Base-by-base conservation (phyloP, 768 basidiomycete genomes). In the Lanmaoa rubissima region DNA sequence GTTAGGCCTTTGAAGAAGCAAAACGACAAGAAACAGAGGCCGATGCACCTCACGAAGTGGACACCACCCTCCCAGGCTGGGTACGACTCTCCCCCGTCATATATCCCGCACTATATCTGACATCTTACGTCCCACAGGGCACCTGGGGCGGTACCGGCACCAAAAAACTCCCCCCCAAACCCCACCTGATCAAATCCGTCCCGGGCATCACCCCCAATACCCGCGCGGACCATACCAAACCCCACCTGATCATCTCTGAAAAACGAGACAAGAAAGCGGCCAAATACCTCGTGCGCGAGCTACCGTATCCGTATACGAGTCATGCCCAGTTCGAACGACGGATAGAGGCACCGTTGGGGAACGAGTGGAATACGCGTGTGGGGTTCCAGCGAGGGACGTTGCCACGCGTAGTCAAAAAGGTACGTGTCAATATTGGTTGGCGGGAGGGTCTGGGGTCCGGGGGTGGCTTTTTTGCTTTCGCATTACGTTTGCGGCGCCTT, bases 31-130 rank as follows among this genome's bases (percentile, higher is more conserved):
- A 94, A 74, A 86, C 92, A 17, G 87, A 90, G 41, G 82, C 81
- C 21, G 94, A 98, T 69, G 95, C 94, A 1, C 95, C 97, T 0
- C 79, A 77, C 40, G 87, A 91, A 59, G 82, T 94, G 28, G 94
- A 99, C 68, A 91, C 86, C 3, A 93, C 94, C 3, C 81, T 98
- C 26, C 87, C 94, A 41, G 97, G 97, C 34, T 99, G 97, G 97
- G 94, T 95, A 69, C 59, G 86, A 76, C 50, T 38, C 13, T 17
- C 47, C 19, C 47, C 32, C 21, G 49, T 63, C 31, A 24, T 36
- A 28, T 19, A 42, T 50, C 41, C 6, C 19, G 4, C 35, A 1
- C 8, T 4, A 5, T 19, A 32, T 26, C 31, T 31, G 17, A 24
- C 34, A 3, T 19, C 34, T 6, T 17, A 17, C 39, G 5, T 32